These are phyloP conservation scores for Mycena sanguinolenta DNA, from an alignment of 768 basidiomycete genomes.

Conservation along the genomic window DNA sequence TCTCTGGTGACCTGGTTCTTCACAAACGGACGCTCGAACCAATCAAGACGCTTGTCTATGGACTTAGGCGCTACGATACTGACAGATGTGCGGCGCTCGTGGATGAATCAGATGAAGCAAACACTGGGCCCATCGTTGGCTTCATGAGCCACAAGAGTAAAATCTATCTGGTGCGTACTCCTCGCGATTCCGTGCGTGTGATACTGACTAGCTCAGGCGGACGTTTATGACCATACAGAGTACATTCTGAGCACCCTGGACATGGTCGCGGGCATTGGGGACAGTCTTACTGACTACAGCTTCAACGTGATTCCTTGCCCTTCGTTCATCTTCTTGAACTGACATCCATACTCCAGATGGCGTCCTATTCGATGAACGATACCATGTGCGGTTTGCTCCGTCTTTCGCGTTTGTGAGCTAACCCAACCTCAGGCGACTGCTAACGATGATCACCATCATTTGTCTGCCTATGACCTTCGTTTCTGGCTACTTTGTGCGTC, in stretches of 20 bases:
- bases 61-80: too few relatives aligned
- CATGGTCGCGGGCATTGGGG: slow-evolving; percentile 74
- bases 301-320: slow-evolving; percentile 67
- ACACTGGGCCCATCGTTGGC: slow-evolving; percentile 48
- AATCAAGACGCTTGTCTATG: slow-evolving; percentile 74
- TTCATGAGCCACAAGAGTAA: slow-evolving; percentile 76
- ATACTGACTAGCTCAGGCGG: slow-evolving; percentile 59
- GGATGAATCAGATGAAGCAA: slow-evolving; percentile 44
- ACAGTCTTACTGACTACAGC: slow-evolving; percentile 78
- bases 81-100: slow-evolving; percentile 67
- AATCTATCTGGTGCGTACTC: slow-evolving; percentile 68
- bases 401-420: neutral
- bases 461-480: slow-evolving; percentile 78
- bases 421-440: slow-evolving; percentile 61
- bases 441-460: slow-evolving; percentile 78
- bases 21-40: slow-evolving; percentile 81
- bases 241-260: slow-evolving; percentile 75
- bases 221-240: slow-evolving; percentile 81
- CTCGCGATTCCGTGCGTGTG: neutral
- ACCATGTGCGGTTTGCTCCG: slow-evolving; percentile 61
- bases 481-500: slow-evolving; percentile 77
- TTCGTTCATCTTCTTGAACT: neutral
- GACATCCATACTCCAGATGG: slow-evolving; percentile 55
- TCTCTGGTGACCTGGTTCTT: slow-evolving; percentile 78
- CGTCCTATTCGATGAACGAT: slow-evolving; percentile 76